phyloP scores from a whole-genome alignment of 331 rosid species.

The Acacia pycnantha region DNA sequence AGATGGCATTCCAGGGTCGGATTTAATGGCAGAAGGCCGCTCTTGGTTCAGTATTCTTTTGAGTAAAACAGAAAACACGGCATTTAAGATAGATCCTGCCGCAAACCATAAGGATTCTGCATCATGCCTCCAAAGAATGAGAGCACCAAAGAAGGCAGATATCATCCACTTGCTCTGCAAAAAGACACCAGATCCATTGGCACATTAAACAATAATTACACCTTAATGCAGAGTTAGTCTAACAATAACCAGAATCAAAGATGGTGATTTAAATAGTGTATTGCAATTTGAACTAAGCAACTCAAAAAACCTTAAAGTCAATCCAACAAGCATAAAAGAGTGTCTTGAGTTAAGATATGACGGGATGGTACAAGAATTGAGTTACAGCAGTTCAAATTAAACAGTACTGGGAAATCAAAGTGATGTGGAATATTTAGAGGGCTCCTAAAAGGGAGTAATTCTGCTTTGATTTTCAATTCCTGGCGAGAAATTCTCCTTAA shows the following conservation, averaged over 20 bases:
- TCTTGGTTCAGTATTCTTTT: constrained; percentile 79
- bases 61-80: constrained; percentile 49
- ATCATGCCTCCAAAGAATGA: constrained; percentile 80
- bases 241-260: constrained; percentile 12
- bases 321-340: constrained; percentile 1
- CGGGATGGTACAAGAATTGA: neutral
- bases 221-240: neutral
- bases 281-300: neutral
- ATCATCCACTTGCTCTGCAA: constrained; percentile 91
- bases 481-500: neutral
- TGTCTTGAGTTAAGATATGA: neutral
- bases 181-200: constrained; percentile 22
- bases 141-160: constrained; percentile 48
- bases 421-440: neutral
- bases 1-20: constrained; percentile 98
- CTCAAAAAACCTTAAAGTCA: neutral
- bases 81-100: constrained; percentile 68
- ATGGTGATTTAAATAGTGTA: neutral
- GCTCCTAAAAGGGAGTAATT: constrained; percentile 2
- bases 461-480: neutral
- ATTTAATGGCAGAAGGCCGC: constrained; percentile 65
- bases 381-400: neutral
- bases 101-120: constrained; percentile 75
- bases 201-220: neutral
- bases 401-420: neutral